Evolutionary conservation across 257 asterid genomes (phyloP).

Genomic region (Nicotiana otophora): DNA sequence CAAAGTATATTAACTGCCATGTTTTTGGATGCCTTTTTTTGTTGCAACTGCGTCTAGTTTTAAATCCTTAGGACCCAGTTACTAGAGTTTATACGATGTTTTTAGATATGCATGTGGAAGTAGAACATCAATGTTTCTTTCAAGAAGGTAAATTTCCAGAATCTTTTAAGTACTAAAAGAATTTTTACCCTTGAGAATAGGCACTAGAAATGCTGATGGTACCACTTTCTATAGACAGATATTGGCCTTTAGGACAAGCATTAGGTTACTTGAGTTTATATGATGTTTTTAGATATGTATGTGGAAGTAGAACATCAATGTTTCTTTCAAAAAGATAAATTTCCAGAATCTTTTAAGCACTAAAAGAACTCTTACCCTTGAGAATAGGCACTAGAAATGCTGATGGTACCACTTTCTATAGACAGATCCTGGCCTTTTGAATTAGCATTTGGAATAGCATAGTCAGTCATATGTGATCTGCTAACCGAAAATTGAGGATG

Average conservation of each 20-base stretch:
- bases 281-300: neutral
- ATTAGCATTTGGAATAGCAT: constrained; percentile 27
- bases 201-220: constrained; percentile 73
- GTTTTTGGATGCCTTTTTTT: neutral
- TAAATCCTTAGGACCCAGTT: neutral
- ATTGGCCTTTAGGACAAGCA: constrained; percentile 41
- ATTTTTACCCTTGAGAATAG: constrained; percentile 78
- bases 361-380: constrained; percentile 52
- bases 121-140: neutral
- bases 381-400: constrained; percentile 84
- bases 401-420: constrained; percentile 77
- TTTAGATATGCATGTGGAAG: neutral
- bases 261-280: neutral
- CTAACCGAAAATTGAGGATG: constrained; percentile 36
- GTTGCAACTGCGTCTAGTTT: neutral
- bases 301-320: neutral
- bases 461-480: constrained; percentile 30
- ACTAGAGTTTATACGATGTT: neutral
- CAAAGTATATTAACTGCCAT: neutral
- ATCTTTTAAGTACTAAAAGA: neutral
- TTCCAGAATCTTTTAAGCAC: neutral
- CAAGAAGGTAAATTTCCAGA: neutral
- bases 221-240: constrained; percentile 65
- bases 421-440: constrained; percentile 42
- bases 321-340: neutral